phyloP scores from a whole-genome alignment of 352 stramenopile genomes.

The Thraustochytrium sp. region DNA sequence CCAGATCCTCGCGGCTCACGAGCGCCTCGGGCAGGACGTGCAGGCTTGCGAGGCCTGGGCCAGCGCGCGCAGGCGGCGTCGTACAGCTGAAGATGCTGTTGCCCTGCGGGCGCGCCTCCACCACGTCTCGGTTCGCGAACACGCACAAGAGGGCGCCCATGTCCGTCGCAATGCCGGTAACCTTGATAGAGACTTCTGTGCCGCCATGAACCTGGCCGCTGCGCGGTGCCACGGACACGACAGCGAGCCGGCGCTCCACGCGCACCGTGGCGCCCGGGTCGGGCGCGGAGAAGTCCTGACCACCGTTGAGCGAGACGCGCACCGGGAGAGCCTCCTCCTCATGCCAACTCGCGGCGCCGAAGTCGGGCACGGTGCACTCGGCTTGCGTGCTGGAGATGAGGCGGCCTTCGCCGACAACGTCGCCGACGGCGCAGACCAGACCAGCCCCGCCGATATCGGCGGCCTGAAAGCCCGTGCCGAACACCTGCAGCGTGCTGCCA shows the following conservation, averaged over 20 bases:
- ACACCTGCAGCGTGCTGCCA: neutral
- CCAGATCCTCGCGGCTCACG: neutral
- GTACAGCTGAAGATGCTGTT: no score
- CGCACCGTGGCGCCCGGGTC: neutral
- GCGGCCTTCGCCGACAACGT: neutral
- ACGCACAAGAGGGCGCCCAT: neutral
- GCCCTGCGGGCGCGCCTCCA: neutral
- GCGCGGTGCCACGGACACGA: neutral
- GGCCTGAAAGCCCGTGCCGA: neutral
- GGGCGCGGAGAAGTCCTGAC: neutral
- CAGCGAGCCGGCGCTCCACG: neutral
- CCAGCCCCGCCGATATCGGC: neutral
- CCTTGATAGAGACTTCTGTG: neutral
- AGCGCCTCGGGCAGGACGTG: neutral
- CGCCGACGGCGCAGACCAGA: neutral
- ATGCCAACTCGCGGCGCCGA: neutral
- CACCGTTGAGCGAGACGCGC: conserved; percentile 1
- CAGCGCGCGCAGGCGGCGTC: no score
- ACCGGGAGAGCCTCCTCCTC: neutral
- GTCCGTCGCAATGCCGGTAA: neutral
- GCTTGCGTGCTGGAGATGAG: neutral
- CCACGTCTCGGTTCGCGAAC: neutral
- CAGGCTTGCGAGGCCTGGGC: neutral
- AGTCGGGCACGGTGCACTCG: neutral
- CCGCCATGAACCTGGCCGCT: neutral